Evolutionary conservation across 345 rosid genomes (phyloP).

Genomic region (Syzygium grande): DNA sequence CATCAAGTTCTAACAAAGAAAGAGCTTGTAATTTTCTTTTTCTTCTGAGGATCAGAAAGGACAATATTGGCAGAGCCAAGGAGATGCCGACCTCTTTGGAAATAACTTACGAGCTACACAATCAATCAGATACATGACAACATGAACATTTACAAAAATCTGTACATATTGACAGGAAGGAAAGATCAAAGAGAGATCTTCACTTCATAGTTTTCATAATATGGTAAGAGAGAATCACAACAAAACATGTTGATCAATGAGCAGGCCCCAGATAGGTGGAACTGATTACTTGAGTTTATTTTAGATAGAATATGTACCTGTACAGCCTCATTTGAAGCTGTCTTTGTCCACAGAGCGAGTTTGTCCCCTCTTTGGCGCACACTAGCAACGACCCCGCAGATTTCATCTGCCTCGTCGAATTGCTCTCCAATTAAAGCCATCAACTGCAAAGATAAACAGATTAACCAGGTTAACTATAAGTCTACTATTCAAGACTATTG

Average conservation of each 20-base stretch:
- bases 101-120: neutral
- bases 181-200: neutral
- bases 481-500: neutral
- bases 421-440: constrained; percentile 97
- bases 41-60: neutral
- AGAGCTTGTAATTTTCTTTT: neutral
- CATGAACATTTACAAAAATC: neutral
- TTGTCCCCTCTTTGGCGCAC: constrained; percentile 82
- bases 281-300: neutral
- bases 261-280: neutral
- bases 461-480: neutral
- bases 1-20: neutral
- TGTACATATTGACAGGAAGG: neutral
- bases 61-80: neutral
- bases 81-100: neutral
- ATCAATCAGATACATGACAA: neutral
- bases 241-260: neutral
- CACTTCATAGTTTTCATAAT: neutral
- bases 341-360: constrained; percentile 86
- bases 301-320: constrained; percentile 35
- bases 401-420: constrained; percentile 81
- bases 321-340: constrained; percentile 83
- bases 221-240: neutral
- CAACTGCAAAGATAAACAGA: constrained; percentile 24
- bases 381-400: constrained; percentile 91